phyloP scores from a whole-genome alignment of 1,284 basidiomycete species.

The Leccinum idahoense region DNA sequence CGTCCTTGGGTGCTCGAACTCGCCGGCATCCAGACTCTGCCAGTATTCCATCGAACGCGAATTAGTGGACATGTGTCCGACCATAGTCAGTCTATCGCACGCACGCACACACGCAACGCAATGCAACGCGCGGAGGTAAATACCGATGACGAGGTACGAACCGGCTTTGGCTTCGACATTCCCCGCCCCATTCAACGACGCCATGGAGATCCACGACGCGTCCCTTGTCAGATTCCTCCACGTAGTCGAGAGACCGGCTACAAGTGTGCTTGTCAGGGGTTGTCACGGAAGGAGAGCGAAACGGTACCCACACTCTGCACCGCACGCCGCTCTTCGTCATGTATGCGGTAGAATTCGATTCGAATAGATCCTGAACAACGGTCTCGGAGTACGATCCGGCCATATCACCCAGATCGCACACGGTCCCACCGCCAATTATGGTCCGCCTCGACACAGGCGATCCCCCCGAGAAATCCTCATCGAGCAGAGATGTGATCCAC shows the following conservation, averaged over 20 bases:
- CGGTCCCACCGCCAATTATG: no score
- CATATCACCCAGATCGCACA: no score
- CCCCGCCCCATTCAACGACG: constrained; percentile 1
- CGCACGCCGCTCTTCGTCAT: not conserved
- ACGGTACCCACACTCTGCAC: not conserved
- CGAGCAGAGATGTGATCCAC: no score
- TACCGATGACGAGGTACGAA: constrained; percentile 2
- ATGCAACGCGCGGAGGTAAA: not conserved
- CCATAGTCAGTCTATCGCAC: not conserved
- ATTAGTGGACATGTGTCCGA: constrained; percentile 5
- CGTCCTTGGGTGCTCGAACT: not conserved
- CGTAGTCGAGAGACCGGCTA: constrained; percentile 9
- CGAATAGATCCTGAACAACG: not conserved
- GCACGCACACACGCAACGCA: not conserved
- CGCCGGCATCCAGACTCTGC: not conserved
- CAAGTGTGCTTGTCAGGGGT: not conserved
- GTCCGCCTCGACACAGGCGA: no score
- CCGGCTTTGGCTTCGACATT: constrained; percentile 11
- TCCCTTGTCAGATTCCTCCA: constrained; percentile 3
- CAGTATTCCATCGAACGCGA: not conserved
- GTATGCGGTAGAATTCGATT: not conserved
- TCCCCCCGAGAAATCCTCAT: no score
- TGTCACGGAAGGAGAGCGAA: not conserved
- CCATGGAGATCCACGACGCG: constrained; percentile 2
- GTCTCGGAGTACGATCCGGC: no score